Conservation (phyloP, 192 early-diverging fungal genomes). For the Backusella westeae region DNA sequence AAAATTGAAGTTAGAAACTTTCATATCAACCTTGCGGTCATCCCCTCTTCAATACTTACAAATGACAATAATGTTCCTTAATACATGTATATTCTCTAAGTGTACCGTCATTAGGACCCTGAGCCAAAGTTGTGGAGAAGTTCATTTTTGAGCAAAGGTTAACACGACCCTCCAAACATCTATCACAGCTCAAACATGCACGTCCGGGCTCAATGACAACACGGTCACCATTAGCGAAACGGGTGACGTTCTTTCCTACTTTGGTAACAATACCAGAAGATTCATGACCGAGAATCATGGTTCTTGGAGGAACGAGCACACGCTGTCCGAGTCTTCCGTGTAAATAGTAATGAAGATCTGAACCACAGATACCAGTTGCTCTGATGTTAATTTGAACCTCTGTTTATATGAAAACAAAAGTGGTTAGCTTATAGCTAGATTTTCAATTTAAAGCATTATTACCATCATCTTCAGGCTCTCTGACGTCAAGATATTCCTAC, state of each 20-base stretch:
- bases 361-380: conserved; percentile 43
- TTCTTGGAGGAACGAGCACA: conserved; percentile 25
- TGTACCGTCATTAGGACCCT: conserved; percentile 24
- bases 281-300: conserved; percentile 45
- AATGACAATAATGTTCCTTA: conserved; percentile 6
- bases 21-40: neutral
- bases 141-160: conserved; percentile 42
- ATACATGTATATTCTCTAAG: neutral
- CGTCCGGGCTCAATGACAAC: conserved; percentile 43
- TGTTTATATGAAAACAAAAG: neutral
- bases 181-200: conserved; percentile 33
- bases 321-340: conserved; percentile 34
- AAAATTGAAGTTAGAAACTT: neutral
- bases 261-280: conserved; percentile 38
- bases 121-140: conserved; percentile 29
- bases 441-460: neutral
- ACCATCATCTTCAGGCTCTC: neutral
- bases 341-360: conserved; percentile 43
- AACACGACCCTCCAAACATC: conserved; percentile 35
- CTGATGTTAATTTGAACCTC: conserved; percentile 39
- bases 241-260: conserved; percentile 33
- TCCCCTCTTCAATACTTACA: conserved; percentile 35
- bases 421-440: neutral
- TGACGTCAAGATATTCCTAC: neutral
- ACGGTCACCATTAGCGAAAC: conserved; percentile 39